A percentile compares a stretch with the other conserved stretches of the same genome.
These are phyloP conservation scores for Colletotrichum noveboracense DNA, from an alignment of 2,329 filamentous ascomycete genomes.

Conservation along the genomic window DNA sequence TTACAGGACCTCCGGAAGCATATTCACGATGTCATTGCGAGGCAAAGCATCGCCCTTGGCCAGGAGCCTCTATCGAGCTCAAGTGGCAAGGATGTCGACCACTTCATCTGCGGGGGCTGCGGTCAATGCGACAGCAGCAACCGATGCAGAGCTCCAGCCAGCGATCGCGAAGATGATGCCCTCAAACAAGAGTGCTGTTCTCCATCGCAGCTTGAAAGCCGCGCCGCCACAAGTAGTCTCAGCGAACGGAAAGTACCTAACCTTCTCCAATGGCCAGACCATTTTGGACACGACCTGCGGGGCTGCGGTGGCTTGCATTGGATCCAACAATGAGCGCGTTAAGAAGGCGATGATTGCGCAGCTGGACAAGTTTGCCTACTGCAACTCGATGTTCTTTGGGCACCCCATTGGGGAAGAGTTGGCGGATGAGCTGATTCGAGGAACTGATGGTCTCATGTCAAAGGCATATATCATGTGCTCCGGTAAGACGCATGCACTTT, in stretches of 20 bases:
- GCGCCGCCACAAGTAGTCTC: constrained; percentile 14
- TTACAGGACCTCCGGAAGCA: not conserved
- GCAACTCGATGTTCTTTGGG: constrained; percentile 40
- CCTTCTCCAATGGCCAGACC: constrained; percentile 21
- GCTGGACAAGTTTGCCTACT: constrained; percentile 58
- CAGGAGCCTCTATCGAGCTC: not conserved
- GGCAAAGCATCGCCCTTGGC: not conserved
- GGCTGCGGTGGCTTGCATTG: constrained; percentile 74
- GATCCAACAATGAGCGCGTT: constrained; percentile 68
- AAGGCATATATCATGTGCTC: constrained; percentile 41
- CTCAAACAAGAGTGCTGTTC: constrained; percentile 11
- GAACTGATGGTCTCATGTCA: constrained; percentile 39
- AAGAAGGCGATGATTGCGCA: constrained; percentile 64
- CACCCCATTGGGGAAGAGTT: constrained; percentile 54
- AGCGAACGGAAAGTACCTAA: constrained; percentile 19
- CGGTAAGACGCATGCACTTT: not conserved
- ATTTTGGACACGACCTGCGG: constrained; percentile 78
- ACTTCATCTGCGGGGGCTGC: not conserved
- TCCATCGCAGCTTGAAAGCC: constrained; percentile 17
- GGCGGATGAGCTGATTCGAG: constrained; percentile 39
- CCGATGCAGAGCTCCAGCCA: not conserved
- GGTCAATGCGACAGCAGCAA: not conserved
- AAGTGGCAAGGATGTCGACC: not conserved
- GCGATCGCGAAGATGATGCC: not conserved
- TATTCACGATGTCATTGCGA: not conserved